Evolutionary conservation across 2,329 filamentous ascomycete species (phyloP).

Genomic region (Pseudocercospora fuligena): DNA sequence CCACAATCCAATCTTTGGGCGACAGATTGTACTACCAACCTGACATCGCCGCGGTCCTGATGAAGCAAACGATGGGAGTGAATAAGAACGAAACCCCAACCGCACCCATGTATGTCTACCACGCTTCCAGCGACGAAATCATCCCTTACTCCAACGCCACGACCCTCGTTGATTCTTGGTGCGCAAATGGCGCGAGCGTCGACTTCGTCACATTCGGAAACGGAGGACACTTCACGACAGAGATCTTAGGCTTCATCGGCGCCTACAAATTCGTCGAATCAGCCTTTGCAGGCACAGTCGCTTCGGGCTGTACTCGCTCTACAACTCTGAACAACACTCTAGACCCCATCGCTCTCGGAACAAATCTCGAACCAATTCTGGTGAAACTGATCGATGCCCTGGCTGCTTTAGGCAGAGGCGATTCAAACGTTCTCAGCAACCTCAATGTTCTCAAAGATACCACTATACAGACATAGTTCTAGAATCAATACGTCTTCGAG

Average conservation of each 20-base stretch:
- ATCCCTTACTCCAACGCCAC: constrained; percentile 38
- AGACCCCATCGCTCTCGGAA: constrained; percentile 33
- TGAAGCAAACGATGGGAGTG: constrained; percentile 32
- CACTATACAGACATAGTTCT: background rate
- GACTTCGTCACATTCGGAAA: constrained; percentile 34
- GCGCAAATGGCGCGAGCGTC: constrained; percentile 34
- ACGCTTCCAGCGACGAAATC: constrained; percentile 37
- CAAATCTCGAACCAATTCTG: constrained; percentile 35
- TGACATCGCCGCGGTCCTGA: constrained; percentile 26
- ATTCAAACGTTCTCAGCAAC: constrained; percentile 26
- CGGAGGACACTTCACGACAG: constrained; percentile 37
- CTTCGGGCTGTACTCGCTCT: constrained; percentile 28
- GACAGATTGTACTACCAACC: constrained; percentile 32
- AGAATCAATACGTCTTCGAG: constrained; percentile 28
- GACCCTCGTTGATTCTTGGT: constrained; percentile 35
- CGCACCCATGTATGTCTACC: constrained; percentile 38
- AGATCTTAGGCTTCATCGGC: constrained; percentile 33
- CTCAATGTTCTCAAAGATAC: background rate
- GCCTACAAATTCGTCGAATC: constrained; percentile 33
- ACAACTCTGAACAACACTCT: constrained; percentile 28
- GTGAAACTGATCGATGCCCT: constrained; percentile 31
- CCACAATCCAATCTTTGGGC: constrained; percentile 31
- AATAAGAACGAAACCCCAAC: constrained; percentile 32
- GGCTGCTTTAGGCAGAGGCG: constrained; percentile 26
- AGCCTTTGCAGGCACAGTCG: constrained; percentile 33